Percentiles rank a stretch among this genome's conserved stretches.
phyloP scores from a whole-genome alignment of 768 basidiomycete genomes.

The Gautieria morchelliformis region DNA sequence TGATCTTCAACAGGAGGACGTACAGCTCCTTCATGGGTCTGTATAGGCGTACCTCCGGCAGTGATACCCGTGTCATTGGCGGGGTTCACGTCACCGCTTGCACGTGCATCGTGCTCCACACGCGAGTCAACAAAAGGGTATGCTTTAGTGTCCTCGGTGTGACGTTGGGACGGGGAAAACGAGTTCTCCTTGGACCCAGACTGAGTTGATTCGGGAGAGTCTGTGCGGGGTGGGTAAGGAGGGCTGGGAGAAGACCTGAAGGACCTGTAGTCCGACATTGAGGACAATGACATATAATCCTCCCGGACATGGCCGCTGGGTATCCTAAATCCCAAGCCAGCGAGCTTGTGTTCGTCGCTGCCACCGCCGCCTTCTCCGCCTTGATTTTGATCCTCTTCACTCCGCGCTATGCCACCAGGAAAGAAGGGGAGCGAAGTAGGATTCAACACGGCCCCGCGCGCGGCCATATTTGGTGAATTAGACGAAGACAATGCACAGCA shows the following conservation, averaged over 20 bases:
- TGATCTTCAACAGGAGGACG: background rate
- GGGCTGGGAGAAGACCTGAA: conserved; percentile 62
- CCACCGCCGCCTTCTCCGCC: background rate
- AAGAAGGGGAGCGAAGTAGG: conserved; percentile 81
- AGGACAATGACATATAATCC: conserved; percentile 40
- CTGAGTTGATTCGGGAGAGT: conserved; percentile 2
- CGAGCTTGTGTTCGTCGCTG: conserved; percentile 17
- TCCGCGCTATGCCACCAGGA: conserved; percentile 52
- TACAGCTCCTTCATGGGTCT: background rate
- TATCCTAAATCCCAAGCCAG: conserved; percentile 36
- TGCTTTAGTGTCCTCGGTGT: background rate
- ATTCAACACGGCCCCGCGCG: conserved; percentile 68
- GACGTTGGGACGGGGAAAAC: background rate
- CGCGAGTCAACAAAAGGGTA: background rate
- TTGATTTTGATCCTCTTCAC: conserved; percentile 38
- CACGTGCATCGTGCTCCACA: background rate
- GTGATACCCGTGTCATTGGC: background rate
- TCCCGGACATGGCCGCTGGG: conserved; percentile 20
- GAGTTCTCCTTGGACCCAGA: conserved; percentile 4
- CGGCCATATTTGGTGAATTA: conserved; percentile 38
- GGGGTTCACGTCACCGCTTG: background rate
- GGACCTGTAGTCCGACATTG: conserved; percentile 58
- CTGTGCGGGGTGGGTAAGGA: background rate
- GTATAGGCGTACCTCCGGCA: background rate
- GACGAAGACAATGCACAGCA: conserved; percentile 11